phyloP scores from a whole-genome alignment of 78 protist genomes.

The Chrysochromulina parva region DNA sequence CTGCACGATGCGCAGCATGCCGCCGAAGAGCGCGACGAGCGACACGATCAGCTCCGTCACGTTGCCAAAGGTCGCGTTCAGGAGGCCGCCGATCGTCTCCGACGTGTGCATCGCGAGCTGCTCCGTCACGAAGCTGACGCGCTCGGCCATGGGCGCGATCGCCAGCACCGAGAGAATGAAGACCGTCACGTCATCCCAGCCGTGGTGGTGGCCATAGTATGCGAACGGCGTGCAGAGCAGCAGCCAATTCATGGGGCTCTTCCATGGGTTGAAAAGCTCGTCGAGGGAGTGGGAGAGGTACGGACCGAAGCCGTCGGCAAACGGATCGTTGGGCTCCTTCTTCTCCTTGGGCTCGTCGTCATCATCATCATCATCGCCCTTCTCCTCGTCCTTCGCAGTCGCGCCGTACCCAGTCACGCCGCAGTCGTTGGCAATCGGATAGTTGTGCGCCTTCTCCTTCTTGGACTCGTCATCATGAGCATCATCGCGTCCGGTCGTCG shows the following conservation, averaged over 20 bases:
- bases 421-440: no score
- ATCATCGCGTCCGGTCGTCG: no score
- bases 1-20: constrained; percentile 52
- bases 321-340: no score
- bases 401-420: no score
- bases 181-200: not conserved
- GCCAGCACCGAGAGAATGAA: not conserved
- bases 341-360: no score
- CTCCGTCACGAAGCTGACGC: constrained; percentile 55
- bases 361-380: no score
- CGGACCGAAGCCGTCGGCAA: no score
- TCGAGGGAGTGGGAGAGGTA: no score
- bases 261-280: no score
- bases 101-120: constrained; percentile 38
- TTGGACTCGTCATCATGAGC: no score
- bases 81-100: constrained; percentile 55
- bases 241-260: not conserved
- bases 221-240: not conserved
- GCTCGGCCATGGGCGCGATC: constrained; percentile 48
- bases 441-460: no score
- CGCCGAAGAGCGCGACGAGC: constrained; percentile 33
- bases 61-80: constrained; percentile 70
- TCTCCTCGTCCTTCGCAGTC: no score
- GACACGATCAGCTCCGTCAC: constrained; percentile 59
- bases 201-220: not conserved